phyloP scores from a whole-genome alignment of 305 asterid species.

The Withania somnifera region DNA sequence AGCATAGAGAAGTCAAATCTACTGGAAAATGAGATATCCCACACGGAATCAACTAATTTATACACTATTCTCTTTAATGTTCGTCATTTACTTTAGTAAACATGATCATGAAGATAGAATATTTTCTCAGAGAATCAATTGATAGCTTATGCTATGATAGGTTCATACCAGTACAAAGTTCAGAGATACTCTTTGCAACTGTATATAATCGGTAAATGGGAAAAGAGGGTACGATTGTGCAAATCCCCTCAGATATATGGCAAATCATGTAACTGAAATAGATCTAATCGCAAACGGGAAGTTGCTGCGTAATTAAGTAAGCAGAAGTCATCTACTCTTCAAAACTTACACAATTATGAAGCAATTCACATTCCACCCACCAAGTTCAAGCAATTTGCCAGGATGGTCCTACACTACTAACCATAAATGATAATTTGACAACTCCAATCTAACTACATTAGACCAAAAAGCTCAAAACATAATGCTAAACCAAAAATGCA shows the following conservation, averaged over 20 bases:
- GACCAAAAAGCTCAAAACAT: not conserved
- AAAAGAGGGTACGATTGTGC: not conserved
- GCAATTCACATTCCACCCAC: not conserved
- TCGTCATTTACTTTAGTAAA: not conserved
- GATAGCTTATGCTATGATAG: not conserved
- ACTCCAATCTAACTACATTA: not conserved
- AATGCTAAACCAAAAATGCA: not conserved
- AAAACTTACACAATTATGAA: not conserved
- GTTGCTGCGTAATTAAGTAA: not conserved
- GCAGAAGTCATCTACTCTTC: not conserved
- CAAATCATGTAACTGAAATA: not conserved
- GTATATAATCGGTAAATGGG: not conserved
- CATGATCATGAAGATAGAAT: not conserved
- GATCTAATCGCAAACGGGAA: not conserved
- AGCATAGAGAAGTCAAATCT: slow-evolving; percentile 3
- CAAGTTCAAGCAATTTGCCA: not conserved
- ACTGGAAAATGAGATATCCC: not conserved
- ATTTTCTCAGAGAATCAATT: not conserved
- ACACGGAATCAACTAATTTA: not conserved
- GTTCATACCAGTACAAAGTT: not conserved
- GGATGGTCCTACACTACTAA: not conserved
- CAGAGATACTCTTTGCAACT: not conserved
- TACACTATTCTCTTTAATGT: not conserved
- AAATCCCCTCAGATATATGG: not conserved
- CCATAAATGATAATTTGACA: not conserved